Evolutionary conservation across 129 eudicot genomes (phyloP).

Genomic region (Flaveria ramosissima): DNA sequence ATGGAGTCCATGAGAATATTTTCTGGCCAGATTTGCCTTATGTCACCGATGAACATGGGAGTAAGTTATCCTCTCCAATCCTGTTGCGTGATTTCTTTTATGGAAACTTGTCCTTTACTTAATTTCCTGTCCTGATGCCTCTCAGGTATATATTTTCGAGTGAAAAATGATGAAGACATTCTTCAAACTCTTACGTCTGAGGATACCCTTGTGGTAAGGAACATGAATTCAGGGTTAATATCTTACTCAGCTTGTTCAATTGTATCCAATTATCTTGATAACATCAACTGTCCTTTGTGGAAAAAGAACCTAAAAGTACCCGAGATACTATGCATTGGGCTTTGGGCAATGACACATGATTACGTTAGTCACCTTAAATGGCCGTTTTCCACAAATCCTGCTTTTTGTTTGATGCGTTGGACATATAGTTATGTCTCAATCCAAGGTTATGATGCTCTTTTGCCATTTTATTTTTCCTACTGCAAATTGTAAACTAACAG

Average conservation of each 20-base stretch:
- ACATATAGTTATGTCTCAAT: not conserved
- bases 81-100: not conserved
- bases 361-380: constrained; percentile 8
- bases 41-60: constrained; percentile 89
- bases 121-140: constrained; percentile 29
- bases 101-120: constrained; percentile 16
- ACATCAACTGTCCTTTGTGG: constrained; percentile 1
- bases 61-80: constrained; percentile 45
- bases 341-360: not conserved
- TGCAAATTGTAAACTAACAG: not conserved
- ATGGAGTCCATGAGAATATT: constrained; percentile 77
- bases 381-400: not conserved
- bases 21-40: constrained; percentile 99
- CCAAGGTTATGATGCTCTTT: not conserved
- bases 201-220: constrained; percentile 86
- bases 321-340: not conserved
- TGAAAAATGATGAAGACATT: constrained; percentile 90
- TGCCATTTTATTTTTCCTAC: not conserved
- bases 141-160: constrained; percentile 91
- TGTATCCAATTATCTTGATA: constrained; percentile 21
- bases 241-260: not conserved
- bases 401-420: not conserved
- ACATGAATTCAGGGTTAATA: constrained; percentile 7
- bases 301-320: constrained; percentile 9
- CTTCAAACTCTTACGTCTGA: constrained; percentile 68